Evolutionary conservation across 2,329 filamentous ascomycete species (phyloP), one percentile per base, ranked within the genome.

Genomic region (Claviceps pusilla): DNA sequence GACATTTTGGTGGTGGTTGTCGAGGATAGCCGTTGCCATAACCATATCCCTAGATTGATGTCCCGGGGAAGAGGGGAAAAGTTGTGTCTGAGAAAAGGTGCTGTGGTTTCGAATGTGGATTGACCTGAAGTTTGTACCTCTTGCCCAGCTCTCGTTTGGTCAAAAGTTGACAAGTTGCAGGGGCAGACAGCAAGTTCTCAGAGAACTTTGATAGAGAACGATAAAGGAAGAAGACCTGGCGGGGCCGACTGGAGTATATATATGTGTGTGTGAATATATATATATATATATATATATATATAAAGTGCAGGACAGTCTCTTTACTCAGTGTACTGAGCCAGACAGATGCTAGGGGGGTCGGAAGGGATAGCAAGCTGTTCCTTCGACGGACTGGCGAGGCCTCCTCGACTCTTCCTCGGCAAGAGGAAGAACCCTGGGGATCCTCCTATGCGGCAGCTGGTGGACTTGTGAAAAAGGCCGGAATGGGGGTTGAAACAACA

Each of bases 401-500:
- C 89, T 91, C 86, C 86, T 89, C 87, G 89, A 95, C 89, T 93
- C 93, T 94, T 91, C 93, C 93, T 90, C 91, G 73, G 76, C 77
- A 77, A 93, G 91, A 95, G 90, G 91, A 97, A 97, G 91, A 95
- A 90, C 86, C 87, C 84, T 80, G 82, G 82, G 84, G 84, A 82
- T 82, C 84, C 86, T 94, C 87, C 89, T 97, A 98, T 98, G 91
- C 93, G 93, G 93, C 93, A 97, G 91, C 88, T 95, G 86, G 80
- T 76, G 74, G 72, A 74, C 73, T 73, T 79, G 73, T 71, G 79
- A 74, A 69, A 74, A 78, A 71, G 77, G 78, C 71, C 71, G 68
- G 63, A 75, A 65, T 59, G 75, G 69, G 65, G 70, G 58, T 60
- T 70, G 69, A 68, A 74, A 69, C 66, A 69, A 68, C 64, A 70